phyloP scores from a whole-genome alignment of 169 alveolate genomes.

The Plasmodium inui region DNA sequence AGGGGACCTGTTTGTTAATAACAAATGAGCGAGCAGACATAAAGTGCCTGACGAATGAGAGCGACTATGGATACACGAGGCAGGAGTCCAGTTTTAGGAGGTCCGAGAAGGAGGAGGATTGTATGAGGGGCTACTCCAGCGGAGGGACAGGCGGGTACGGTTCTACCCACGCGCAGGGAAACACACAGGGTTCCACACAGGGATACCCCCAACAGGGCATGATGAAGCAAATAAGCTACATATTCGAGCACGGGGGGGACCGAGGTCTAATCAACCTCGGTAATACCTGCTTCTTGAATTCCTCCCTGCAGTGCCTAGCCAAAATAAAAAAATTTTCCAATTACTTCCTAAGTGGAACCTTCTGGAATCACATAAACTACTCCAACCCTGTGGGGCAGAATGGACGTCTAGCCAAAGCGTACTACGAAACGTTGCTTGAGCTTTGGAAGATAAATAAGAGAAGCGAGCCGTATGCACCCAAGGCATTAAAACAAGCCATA shows the following conservation, averaged over 20 bases:
- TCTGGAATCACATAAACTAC: conserved; percentile 63
- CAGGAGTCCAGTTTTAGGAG: conserved; percentile 1
- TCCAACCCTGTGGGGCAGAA: conserved; percentile 66
- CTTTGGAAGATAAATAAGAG: conserved; percentile 85
- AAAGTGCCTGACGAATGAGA: conserved; percentile 40
- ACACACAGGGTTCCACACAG: not conserved
- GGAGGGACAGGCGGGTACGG: not conserved
- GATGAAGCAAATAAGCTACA: conserved; percentile 12
- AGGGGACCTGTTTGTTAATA: conserved; percentile 30
- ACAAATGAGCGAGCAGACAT: conserved; percentile 42
- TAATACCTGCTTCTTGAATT: conserved; percentile 87
- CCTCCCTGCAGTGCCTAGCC: conserved; percentile 88
- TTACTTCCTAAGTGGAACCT: conserved; percentile 48
- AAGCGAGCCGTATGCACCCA: conserved; percentile 88
- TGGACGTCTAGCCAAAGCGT: conserved; percentile 82
- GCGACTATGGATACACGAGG: not conserved
- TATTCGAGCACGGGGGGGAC: conserved; percentile 70
- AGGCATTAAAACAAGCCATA: conserved; percentile 89
- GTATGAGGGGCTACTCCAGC: not conserved
- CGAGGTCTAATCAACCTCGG: conserved; percentile 77
- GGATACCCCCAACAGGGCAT: not conserved
- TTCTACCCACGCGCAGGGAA: not conserved
- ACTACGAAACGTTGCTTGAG: conserved; percentile 82
- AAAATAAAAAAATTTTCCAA: conserved; percentile 79
- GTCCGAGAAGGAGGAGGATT: not conserved